Evolutionary conservation across 169 alveolate species (phyloP), one percentile per base, ranked within the genome.

Genomic region (Pseudocohnilembus persalinus): DNA sequence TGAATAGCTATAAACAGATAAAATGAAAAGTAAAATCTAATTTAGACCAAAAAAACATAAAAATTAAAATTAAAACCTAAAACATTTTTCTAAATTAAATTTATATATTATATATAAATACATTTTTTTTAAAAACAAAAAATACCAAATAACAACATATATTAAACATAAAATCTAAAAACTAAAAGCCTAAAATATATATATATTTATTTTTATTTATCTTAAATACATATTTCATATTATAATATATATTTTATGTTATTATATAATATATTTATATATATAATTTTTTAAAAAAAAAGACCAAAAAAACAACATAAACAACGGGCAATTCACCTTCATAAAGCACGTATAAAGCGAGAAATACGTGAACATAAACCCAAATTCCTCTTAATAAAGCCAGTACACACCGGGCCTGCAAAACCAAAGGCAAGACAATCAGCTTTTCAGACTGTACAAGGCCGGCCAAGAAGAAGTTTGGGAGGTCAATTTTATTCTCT

Each of bases 381-480:
- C n/a, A 29, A 32, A 73, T 31, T 49, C 68, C 72, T 34, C 27
- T 28, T 73, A 82, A 82, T 26, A 29, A 33, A 6, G 35, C 73
- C 29, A 31, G 28, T 81, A 81, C 68, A 81, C 31, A 27, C 82
- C 87, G 26, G 32, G 31, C 0, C 35, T 82, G 29, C 72, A 82
- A 82, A 63, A 72, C 29, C 64, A 33, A 4, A 73, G 73, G 73
- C 80, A 82, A 25, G 75, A 82, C 29, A 82, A 78, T 28, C 76
- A 82, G 34, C 87, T 82, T 33, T 82, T 82, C 34, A 82, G 75
- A 49, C 73, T 82, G 24, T 73, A 82, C 33, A 82, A 73, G 81
- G 87, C 87, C 34, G 33, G 74, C 29, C 35, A 64, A 29, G 75
- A 82, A 73, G 87, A 82, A 73, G 81, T 82, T 73, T 82, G 87